Evolutionary conservation across 305 asterid species (phyloP), one percentile per base, ranked within the genome.

Genomic region (Caryopteris hybrid): DNA sequence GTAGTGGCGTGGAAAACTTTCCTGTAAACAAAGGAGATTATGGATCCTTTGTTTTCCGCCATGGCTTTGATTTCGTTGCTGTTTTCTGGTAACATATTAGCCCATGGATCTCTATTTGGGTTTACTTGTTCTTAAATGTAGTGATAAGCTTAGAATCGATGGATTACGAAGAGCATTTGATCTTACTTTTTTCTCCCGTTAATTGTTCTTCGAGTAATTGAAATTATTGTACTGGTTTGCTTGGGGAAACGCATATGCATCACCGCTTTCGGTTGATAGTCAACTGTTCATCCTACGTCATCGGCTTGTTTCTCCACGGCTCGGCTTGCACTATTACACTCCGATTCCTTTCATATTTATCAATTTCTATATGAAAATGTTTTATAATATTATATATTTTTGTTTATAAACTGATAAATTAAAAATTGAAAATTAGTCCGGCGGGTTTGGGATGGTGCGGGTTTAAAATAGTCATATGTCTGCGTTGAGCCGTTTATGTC

Each of bases 21-120:
- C 38, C 11, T 54, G 61, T 20, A 56, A 36, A 58, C 57, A 17
- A 22, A 36, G 60, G 65, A 23, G 53, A 61, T 48, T 18, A 7
- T 12, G 46, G 43, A 31, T 59, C 64, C 59, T 48, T 13, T 52
- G 69, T 67, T 61, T 43, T 27, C 70, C 69, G 68, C 66, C 54
- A 43, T 67, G 74, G 61, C 53, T 51, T 59, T 34, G 42, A 20
- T n/a, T n/a, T n/a, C n/a, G n/a, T n/a, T n/a, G n/a, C n/a, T 33
- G 11, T 61, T 63, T 72, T 50, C 23, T 33, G 59, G 69, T 42
- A 18, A 21, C 17, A 5, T 51, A 59, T 50, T 59, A 59, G 59
- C 17, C 21, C 13, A 48, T 51, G 58, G 63, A 22, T 33, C 54
- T 29, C 64, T 29, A 7, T 62, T 53, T 61, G 47, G 60, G 20